Evolutionary conservation across 2,329 filamentous ascomycete genomes (phyloP).

Genomic region (Fusarium beomiforme): DNA sequence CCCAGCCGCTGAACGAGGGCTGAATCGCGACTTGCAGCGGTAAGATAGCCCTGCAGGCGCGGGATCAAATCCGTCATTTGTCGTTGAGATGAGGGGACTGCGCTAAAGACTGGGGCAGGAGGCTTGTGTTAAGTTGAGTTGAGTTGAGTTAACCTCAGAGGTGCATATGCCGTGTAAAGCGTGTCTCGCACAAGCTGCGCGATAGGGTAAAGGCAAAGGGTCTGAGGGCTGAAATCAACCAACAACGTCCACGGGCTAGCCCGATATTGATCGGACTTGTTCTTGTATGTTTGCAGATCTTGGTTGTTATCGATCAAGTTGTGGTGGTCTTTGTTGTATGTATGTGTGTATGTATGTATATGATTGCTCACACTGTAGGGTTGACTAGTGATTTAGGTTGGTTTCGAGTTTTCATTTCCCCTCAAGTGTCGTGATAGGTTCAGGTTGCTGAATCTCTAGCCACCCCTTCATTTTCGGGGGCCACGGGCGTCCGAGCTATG

Average conservation of each 20-base stretch:
- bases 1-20: slow-evolving; percentile 28
- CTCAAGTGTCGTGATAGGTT: slow-evolving; percentile 22
- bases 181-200: slow-evolving; percentile 6
- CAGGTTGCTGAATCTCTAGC: background rate
- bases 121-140: background rate
- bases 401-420: slow-evolving; percentile 14
- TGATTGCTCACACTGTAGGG: background rate
- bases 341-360: background rate
- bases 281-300: slow-evolving; percentile 1
- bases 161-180: slow-evolving; percentile 5
- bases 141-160: slow-evolving; percentile 8
- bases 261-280: background rate
- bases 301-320: background rate
- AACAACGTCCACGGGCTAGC: background rate
- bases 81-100: background rate
- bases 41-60: slow-evolving; percentile 29
- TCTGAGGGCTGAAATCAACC: background rate
- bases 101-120: background rate
- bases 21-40: slow-evolving; percentile 23
- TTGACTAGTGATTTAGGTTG: slow-evolving; percentile 1
- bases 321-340: background rate
- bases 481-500: background rate
- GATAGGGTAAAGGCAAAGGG: background rate
- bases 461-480: background rate
- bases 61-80: slow-evolving; percentile 24